A percentile compares a stretch with the other conserved stretches of the same genome.
Conservation (phyloP, 1,284 basidiomycete species). For the Pulchroboletus neoregius region DNA sequence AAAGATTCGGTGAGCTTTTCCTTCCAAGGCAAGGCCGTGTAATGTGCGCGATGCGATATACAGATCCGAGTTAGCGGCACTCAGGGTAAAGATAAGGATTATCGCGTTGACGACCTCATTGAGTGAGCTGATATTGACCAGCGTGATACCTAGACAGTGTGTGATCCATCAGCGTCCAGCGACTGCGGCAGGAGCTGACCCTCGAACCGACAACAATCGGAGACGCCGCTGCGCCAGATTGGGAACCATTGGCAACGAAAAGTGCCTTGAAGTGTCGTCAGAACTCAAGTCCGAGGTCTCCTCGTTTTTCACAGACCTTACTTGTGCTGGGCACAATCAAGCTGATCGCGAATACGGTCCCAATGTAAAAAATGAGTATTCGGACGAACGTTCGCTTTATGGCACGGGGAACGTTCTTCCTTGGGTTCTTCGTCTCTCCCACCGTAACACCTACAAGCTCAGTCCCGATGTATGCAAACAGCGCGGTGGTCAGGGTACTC, state of each 20-base stretch:
- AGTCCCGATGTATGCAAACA: slow-evolving; percentile 48
- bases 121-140: slow-evolving; percentile 69
- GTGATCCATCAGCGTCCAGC: neutral
- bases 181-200: slow-evolving; percentile 11
- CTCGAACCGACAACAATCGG: slow-evolving; percentile 69
- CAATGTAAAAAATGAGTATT: slow-evolving; percentile 65
- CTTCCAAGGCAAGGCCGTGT: slow-evolving; percentile 65
- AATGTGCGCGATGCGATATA: slow-evolving; percentile 72
- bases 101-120: slow-evolving; percentile 61
- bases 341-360: slow-evolving; percentile 65
- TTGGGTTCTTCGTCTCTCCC: slow-evolving; percentile 48
- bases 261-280: slow-evolving; percentile 33
- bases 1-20: slow-evolving; percentile 57
- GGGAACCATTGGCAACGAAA: slow-evolving; percentile 56
- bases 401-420: slow-evolving; percentile 45
- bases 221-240: slow-evolving; percentile 65
- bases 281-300: neutral
- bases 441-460: slow-evolving; percentile 50
- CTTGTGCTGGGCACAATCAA: slow-evolving; percentile 53
- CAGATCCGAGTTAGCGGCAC: slow-evolving; percentile 69
- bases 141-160: slow-evolving; percentile 23
- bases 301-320: slow-evolving; percentile 24
- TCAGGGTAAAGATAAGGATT: slow-evolving; percentile 71
- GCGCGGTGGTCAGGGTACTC: slow-evolving; percentile 47
- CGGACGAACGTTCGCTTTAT: slow-evolving; percentile 48